A percentile compares a stretch with the other conserved stretches of the same genome.
Evolutionary conservation across 768 basidiomycete species (phyloP).

Genomic region (Pleurotus eryngii): DNA sequence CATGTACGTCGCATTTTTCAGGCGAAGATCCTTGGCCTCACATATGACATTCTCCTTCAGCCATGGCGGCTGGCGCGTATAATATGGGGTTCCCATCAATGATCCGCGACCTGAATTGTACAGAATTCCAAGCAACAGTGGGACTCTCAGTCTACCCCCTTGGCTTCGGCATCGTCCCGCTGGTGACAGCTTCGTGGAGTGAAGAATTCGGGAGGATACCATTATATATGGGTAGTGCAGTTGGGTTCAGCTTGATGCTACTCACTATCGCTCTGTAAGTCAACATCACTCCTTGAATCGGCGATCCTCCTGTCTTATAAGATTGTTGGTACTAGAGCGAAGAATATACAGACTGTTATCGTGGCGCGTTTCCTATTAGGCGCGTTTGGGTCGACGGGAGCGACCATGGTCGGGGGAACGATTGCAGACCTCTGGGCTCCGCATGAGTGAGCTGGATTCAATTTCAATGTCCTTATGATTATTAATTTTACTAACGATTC

Average conservation of each 20-base stretch:
- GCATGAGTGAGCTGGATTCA: slow-evolving; percentile 5
- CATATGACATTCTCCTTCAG: slow-evolving; percentile 17
- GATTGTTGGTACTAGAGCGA: slow-evolving; percentile 13
- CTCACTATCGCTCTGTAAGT: neutral
- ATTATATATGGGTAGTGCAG: slow-evolving; percentile 37
- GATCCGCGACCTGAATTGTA: slow-evolving; percentile 31
- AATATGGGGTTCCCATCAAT: slow-evolving; percentile 45
- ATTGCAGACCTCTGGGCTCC: slow-evolving; percentile 14
- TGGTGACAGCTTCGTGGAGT: slow-evolving; percentile 54
- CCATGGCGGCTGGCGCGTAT: slow-evolving; percentile 38
- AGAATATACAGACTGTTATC: slow-evolving; percentile 25
- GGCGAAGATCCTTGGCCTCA: neutral
- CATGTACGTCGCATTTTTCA: slow-evolving; percentile 30
- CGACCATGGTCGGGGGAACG: slow-evolving; percentile 15
- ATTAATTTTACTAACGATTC: neutral
- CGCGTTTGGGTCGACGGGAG: slow-evolving; percentile 15
- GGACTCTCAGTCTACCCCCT: slow-evolving; percentile 40
- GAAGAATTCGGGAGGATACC: slow-evolving; percentile 54
- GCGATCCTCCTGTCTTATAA: too few relatives aligned
- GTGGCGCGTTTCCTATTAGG: slow-evolving; percentile 12
- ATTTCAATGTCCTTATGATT: neutral
- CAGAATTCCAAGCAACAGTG: slow-evolving; percentile 28
- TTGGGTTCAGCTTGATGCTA: slow-evolving; percentile 27
- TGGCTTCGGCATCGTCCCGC: slow-evolving; percentile 49
- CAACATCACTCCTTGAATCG: too few relatives aligned